Conservation (phyloP, 225 moss, liverwort and hornwort species). For the Thuidium tamariscinum region DNA sequence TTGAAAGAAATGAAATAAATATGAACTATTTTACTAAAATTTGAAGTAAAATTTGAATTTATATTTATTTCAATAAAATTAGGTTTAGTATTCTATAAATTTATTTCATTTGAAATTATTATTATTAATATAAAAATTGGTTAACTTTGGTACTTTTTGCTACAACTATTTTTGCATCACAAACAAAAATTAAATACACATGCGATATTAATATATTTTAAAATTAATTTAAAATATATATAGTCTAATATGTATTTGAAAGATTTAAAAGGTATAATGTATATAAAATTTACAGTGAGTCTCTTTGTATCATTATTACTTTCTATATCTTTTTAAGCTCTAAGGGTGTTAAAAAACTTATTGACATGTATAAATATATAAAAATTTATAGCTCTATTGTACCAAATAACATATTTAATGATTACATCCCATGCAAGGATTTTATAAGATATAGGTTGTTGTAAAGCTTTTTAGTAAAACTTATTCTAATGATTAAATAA, state of each 20-base stretch:
- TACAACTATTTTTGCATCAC: not conserved
- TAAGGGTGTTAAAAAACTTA: not conserved
- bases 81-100: too few species aligned
- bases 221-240: not conserved
- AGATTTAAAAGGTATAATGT: not conserved
- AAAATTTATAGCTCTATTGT: too few species aligned
- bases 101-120: not conserved
- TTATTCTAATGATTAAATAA: not conserved
- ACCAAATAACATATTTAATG: not conserved
- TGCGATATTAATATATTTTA: too few species aligned
- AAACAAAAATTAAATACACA: not conserved
- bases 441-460: not conserved
- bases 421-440: too few species aligned
- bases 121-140: too few species aligned
- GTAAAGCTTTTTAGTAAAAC: not conserved
- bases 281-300: not conserved
- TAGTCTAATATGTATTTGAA: not conserved
- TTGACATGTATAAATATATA: not conserved
- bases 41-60: not conserved
- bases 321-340: not conserved
- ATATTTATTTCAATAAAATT: not conserved
- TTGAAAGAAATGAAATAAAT: not conserved
- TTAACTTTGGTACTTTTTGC: not conserved
- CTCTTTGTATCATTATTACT: not conserved
- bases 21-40: rapidly evolving